These are phyloP conservation scores for Colletotrichum simmondsii DNA, from an alignment of 2,329 filamentous ascomycete genomes.

Conservation along the genomic window DNA sequence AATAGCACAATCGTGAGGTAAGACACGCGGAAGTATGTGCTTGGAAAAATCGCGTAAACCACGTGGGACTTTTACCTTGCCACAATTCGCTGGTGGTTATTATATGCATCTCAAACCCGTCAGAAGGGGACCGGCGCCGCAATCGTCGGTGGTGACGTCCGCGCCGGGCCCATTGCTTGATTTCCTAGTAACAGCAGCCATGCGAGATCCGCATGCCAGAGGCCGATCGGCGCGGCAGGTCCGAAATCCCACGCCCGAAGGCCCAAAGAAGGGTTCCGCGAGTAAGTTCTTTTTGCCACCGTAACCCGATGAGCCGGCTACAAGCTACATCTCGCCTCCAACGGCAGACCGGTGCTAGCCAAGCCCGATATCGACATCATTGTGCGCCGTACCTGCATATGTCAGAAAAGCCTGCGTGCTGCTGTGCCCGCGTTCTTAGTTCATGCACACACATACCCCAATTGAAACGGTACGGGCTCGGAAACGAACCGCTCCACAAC, in stretches of 20 bases:
- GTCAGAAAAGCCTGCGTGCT: not conserved
- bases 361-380: slow-evolving; percentile 2
- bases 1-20: not conserved
- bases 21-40: not conserved
- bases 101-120: not conserved
- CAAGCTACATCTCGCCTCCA: too few species aligned
- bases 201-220: not conserved
- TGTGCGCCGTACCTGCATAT: slow-evolving; percentile 30
- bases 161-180: not conserved
- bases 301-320: not conserved
- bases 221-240: not conserved
- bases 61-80: not conserved
- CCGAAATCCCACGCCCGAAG: not conserved
- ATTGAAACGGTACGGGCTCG: not conserved
- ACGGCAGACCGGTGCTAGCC: not conserved
- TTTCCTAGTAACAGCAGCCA: not conserved
- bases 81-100: too few species aligned
- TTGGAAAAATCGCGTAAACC: not conserved
- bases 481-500: not conserved
- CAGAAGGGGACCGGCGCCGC: not conserved
- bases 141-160: not conserved
- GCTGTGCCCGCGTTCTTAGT: too few species aligned
- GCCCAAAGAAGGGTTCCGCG: not conserved
- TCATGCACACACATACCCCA: not conserved
- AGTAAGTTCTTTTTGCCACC: not conserved